Evolutionary conservation across 305 asterid genomes (phyloP).

Genomic region (Rubia peregrina): DNA sequence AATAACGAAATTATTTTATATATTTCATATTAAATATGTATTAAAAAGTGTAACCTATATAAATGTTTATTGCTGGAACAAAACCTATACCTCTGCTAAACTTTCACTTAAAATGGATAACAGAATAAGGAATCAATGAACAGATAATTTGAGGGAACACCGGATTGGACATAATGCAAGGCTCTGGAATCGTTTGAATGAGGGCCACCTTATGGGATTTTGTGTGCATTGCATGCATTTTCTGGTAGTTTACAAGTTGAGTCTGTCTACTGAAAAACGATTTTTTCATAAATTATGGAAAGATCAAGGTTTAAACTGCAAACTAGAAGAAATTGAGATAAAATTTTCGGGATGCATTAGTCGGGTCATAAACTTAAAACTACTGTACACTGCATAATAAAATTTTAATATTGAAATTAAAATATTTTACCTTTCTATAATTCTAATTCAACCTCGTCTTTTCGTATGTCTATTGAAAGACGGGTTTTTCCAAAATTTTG

Average conservation of each 20-base stretch:
- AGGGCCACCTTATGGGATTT: slow-evolving; percentile 11
- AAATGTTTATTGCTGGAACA: not conserved
- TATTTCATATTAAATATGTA: not conserved
- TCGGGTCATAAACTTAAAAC: no score
- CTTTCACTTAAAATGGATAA: slow-evolving; percentile 16
- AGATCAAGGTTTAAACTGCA: no score
- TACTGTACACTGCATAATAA: no score
- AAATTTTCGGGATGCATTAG: no score
- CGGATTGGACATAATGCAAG: slow-evolving; percentile 9
- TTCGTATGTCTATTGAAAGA: no score
- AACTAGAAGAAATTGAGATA: no score
- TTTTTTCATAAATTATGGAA: not conserved
- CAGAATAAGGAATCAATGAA: slow-evolving; percentile 13
- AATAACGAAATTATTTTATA: not conserved
- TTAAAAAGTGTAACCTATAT: no score
- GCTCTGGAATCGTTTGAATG: slow-evolving; percentile 30
- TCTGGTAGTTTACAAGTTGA: slow-evolving; percentile 12
- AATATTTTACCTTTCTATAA: no score
- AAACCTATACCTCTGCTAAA: not conserved
- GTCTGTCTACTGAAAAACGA: slow-evolving; percentile 6
- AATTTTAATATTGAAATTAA: no score
- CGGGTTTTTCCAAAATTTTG: no score
- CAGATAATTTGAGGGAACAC: not conserved
- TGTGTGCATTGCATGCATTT: slow-evolving; percentile 26
- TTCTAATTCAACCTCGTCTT: no score